A percentile compares a stretch with the other conserved stretches of the same genome.
phyloP scores from a whole-genome alignment of 2,329 filamentous ascomycete species.

The Cladosporium phlei region DNA sequence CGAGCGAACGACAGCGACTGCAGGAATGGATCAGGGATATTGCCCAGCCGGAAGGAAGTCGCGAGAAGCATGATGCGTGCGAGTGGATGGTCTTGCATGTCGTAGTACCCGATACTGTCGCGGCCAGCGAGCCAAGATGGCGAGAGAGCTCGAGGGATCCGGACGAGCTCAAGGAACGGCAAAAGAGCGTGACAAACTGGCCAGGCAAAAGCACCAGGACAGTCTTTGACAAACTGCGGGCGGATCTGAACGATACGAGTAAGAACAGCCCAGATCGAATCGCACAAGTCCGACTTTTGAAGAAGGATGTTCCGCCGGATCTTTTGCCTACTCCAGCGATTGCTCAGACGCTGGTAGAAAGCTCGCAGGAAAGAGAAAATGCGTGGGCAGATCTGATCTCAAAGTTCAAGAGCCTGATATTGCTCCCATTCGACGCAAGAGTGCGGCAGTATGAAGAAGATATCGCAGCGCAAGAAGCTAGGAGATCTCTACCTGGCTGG shows the following conservation, averaged over 20 bases:
- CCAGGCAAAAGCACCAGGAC: constrained; percentile 72
- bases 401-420: constrained; percentile 81
- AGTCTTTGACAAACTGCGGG: constrained; percentile 80
- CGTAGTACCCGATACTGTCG: constrained; percentile 77
- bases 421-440: constrained; percentile 83
- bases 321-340: constrained; percentile 42
- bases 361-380: constrained; percentile 69
- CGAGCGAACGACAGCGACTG: constrained; percentile 68
- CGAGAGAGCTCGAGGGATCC: constrained; percentile 45
- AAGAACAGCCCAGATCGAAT: constrained; percentile 73
- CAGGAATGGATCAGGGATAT: constrained; percentile 87
- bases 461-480: constrained; percentile 87
- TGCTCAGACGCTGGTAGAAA: constrained; percentile 59
- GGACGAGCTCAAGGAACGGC: constrained; percentile 61
- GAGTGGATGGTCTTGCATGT: constrained; percentile 95
- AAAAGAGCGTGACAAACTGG: constrained; percentile 64
- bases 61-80: constrained; percentile 92
- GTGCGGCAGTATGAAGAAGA: constrained; percentile 96
- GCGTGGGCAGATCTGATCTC: constrained; percentile 79
- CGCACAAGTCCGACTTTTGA: constrained; percentile 73
- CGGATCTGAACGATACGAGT: constrained; percentile 74
- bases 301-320: constrained; percentile 42
- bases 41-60: constrained; percentile 60
- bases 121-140: constrained; percentile 69
- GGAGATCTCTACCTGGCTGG: constrained; percentile 85